phyloP scores from a whole-genome alignment of 2,329 filamentous ascomycete species.

The Neofusicoccum sp. region DNA sequence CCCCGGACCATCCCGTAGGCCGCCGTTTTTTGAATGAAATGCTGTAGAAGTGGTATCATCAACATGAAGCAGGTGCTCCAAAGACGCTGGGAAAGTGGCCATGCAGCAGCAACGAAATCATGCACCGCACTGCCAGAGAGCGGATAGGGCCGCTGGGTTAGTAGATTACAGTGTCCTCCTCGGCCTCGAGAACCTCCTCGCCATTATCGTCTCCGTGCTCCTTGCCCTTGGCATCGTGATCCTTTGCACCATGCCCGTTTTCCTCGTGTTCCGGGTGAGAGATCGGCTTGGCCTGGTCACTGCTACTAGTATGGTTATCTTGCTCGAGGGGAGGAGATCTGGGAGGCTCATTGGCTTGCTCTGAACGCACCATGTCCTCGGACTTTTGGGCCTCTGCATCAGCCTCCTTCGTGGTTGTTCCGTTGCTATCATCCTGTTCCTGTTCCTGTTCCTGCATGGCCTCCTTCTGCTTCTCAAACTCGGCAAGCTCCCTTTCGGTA shows the following conservation, averaged over 20 bases:
- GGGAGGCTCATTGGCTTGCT: slow-evolving; percentile 25
- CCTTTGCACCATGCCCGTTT: slow-evolving; percentile 21
- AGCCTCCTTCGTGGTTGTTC: neutral
- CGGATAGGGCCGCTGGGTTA: slow-evolving; percentile 45
- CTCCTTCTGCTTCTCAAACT: slow-evolving; percentile 53
- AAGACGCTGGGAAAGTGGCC: neutral
- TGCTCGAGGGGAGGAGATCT: slow-evolving; percentile 21
- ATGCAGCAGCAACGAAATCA: neutral
- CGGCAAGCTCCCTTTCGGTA: slow-evolving; percentile 64
- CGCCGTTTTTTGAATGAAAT: neutral
- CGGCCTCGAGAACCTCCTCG: slow-evolving; percentile 77
- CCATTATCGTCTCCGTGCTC: slow-evolving; percentile 58
- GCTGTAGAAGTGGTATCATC: slow-evolving; percentile 11
- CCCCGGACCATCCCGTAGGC: neutral
- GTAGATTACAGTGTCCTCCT: slow-evolving; percentile 91
- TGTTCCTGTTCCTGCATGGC: slow-evolving; percentile 23
- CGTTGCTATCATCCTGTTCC: slow-evolving; percentile 18
- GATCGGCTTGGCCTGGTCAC: slow-evolving; percentile 4
- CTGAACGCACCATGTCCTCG: slow-evolving; percentile 21
- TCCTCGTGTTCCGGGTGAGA: slow-evolving; percentile 23
- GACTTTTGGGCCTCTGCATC: neutral
- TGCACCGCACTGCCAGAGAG: neutral
- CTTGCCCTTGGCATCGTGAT: slow-evolving; percentile 25
- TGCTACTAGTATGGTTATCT: slow-evolving; percentile 5
- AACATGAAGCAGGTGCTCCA: neutral